Evolutionary conservation across 148 eudicot species (phyloP).

Genomic region (Rhododendron griersonianum): DNA sequence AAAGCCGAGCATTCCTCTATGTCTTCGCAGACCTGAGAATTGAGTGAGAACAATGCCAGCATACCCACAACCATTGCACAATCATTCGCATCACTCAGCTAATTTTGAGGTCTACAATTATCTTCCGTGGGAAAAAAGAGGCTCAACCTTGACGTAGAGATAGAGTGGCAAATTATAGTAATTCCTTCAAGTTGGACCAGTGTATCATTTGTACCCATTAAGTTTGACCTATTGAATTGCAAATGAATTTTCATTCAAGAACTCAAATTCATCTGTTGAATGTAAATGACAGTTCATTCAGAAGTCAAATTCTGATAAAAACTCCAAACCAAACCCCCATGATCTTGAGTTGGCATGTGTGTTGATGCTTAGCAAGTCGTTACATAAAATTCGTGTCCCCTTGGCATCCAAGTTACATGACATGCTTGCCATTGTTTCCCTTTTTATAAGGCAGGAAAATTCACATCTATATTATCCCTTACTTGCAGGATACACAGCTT

Average conservation of each 20-base stretch:
- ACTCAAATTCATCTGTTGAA: background rate
- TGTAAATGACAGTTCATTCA: background rate
- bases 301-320: background rate
- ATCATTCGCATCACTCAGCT: background rate
- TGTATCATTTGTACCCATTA: too few relatives aligned
- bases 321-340: background rate
- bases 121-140: background rate
- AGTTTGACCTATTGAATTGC: too few relatives aligned
- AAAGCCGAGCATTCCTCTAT: background rate
- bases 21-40: background rate
- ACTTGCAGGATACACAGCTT: slow-evolving; percentile 74
- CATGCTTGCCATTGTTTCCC: background rate
- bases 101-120: background rate
- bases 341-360: background rate
- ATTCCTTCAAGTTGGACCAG: too few relatives aligned
- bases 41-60: background rate
- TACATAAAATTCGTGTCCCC: background rate
- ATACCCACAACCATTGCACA: background rate
- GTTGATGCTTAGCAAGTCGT: background rate
- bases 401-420: slow-evolving; percentile 7
- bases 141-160: background rate
- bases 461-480: background rate
- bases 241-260: background rate
- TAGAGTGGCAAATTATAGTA: too few relatives aligned
- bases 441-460: background rate